Base-by-base conservation (phyloP, 805 yeast genomes). In the Torulaspora indica region DNA sequence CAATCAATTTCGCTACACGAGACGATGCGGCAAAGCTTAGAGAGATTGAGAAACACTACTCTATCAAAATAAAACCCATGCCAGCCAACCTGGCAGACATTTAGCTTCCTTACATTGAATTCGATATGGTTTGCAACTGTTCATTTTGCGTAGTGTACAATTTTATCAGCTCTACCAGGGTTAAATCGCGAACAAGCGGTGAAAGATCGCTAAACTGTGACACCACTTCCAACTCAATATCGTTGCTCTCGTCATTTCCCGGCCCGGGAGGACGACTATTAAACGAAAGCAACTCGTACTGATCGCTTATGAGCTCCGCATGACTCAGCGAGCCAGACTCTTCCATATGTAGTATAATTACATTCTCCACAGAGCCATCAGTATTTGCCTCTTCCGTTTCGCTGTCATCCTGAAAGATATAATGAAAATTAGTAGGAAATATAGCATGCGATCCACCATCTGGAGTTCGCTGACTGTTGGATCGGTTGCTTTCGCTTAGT, bases 21-120 rank as follows among this genome's bases (percentile, higher is more conserved):
- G 81, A 81, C 44, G 97, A 91, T 66, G 75, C 76, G 53, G 74
- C 77, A 53, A 76, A 76, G 63, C 73, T 90, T 73, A 81, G 84
- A 65, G 95, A 85, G 67, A 81, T 93, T 54, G 97, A 91, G 74
- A 82, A 75, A 67, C 87, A 81, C 74, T 91, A 91, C 76, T 78
- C 84, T 57, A 88, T 95, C 42, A 85, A 83, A 72, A 88, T 91
- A 52, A 86, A 80, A 56, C 96, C 91, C 70, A 86, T 93, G 91
- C 98, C 98, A 45, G 85, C 79, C 55, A 76, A 76, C 61, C 67
- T 81, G 59, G 76, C 76, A 53, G 70, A 77, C 49, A 64, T 77
- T 58, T 74, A 56, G 13, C 52, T 29, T n/a, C 13, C 17, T 35
- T 39, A 53, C 42, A 55, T 48, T 25, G 55, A 48, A 40, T 57